phyloP scores from a whole-genome alignment of 140 eudicot species.

The Cichorium intybus region DNA sequence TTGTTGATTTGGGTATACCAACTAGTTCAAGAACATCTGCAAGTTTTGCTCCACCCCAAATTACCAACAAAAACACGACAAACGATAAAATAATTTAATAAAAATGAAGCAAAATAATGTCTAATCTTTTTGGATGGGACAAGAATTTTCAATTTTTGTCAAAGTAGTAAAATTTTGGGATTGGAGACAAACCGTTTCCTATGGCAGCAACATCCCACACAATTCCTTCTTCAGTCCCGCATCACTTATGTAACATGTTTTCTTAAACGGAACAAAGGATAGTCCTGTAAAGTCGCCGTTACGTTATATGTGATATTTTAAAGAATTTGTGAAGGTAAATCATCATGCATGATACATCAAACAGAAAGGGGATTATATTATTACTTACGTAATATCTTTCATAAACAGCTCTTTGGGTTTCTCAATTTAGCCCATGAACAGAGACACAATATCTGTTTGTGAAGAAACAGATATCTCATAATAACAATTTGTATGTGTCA shows the following conservation, averaged over 20 bases:
- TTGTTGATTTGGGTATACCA: slow-evolving; percentile 64
- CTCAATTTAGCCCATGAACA: slow-evolving; percentile 47
- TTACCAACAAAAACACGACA: slow-evolving; percentile 49
- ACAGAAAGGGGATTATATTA: background rate
- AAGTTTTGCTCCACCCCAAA: slow-evolving; percentile 94
- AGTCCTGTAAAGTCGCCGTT: slow-evolving; percentile 81
- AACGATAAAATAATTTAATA: too few relatives aligned
- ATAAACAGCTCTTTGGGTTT: slow-evolving; percentile 62
- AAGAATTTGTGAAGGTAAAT: too few relatives aligned
- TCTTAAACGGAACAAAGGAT: background rate
- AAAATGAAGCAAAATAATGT: too few relatives aligned
- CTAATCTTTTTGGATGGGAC: too few relatives aligned
- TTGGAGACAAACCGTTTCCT: slow-evolving; percentile 74
- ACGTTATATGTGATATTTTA: slow-evolving; percentile 76
- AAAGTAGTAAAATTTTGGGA: background rate
- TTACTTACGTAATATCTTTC: slow-evolving; percentile 75
- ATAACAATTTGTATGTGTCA: slow-evolving; percentile 1
- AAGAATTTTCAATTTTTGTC: too few relatives aligned
- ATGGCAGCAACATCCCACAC: slow-evolving; percentile 93
- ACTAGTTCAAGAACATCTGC: slow-evolving; percentile 93
- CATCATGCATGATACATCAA: too few relatives aligned
- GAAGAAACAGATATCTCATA: slow-evolving; percentile 10
- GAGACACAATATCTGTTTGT: slow-evolving; percentile 61
- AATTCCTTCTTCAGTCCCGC: slow-evolving; percentile 85
- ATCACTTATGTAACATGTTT: background rate